Evolutionary conservation across 2,329 filamentous ascomycete genomes (phyloP).

Genomic region (Cylindrodendrum hubeiense): DNA sequence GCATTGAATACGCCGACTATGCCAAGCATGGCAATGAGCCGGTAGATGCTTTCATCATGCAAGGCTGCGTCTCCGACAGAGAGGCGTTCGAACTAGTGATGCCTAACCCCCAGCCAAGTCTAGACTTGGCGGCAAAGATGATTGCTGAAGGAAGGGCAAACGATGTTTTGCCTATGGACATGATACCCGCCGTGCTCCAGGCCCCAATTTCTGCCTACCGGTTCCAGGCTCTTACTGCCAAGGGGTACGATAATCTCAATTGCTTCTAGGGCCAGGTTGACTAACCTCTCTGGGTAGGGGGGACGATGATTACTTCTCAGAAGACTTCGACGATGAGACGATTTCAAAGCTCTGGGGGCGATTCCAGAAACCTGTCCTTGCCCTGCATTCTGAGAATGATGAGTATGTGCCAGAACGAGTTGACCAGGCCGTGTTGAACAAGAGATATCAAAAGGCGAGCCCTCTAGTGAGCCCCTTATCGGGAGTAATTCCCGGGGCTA

Average conservation of each 20-base stretch:
- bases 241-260: constrained; percentile 58
- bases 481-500: constrained; percentile 64
- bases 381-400: constrained; percentile 75
- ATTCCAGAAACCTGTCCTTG: constrained; percentile 70
- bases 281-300: constrained; percentile 57
- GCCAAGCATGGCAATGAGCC: constrained; percentile 59
- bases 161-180: constrained; percentile 65
- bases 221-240: constrained; percentile 62
- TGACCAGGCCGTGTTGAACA: constrained; percentile 69
- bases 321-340: constrained; percentile 72
- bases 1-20: constrained; percentile 65
- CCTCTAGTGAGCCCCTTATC: constrained; percentile 63
- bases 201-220: constrained; percentile 66
- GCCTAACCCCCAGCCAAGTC: constrained; percentile 57
- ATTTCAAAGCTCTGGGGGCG: constrained; percentile 75
- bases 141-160: constrained; percentile 65
- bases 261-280: constrained; percentile 6
- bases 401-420: constrained; percentile 71
- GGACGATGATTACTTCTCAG: constrained; percentile 91
- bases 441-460: constrained; percentile 66
- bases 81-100: constrained; percentile 68
- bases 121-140: constrained; percentile 65
- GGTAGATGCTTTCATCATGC: constrained; percentile 82
- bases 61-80: constrained; percentile 84
- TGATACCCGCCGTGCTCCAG: constrained; percentile 55